Evolutionary conservation across 163 green algal genomes (phyloP), one percentile per base, ranked within the genome.

Genomic region (Scenedesmus sp.): DNA sequence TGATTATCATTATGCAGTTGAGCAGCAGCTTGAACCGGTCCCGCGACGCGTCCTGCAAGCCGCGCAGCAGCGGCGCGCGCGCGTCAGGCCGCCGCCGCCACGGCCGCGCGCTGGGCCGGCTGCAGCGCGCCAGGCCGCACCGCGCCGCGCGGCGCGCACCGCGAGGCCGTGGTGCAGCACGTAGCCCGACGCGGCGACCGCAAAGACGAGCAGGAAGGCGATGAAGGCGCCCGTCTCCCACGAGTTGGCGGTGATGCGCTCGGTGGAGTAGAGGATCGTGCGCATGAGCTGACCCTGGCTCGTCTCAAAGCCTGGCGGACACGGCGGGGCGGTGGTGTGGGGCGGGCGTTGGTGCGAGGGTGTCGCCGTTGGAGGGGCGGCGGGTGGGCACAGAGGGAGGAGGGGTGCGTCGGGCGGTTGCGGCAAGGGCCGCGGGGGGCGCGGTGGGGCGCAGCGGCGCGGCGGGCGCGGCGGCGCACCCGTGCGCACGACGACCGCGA

Each of bases 1-100:
- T 99, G 63, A 99, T 89, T 84, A 99, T 99, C 92, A 99, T 97
- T 70, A 95, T 89, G 88, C 96, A 99, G 84, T 98, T 98, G 31
- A 99, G 90, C 18, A 98, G 81, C 18, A 99, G 93, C 95, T 99
- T 98, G 90, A 98, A 99, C 66, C 94, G 89, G 75, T 90, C 91
- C 54, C 94, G 88, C 28, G 51, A 82, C 26, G 92, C 91, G 76
- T 99, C 92, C 89, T 97, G 88, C 60, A 33, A 26, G 6, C 45
- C 31, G 13, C 31, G 28, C 31, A 56, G 5, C 62, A 70, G 62
- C 62, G 34, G 62, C 62, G 54, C 34, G 45, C 17, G 31, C 11
- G 29, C 29, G 28, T 29, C 58, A 31, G 58, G 31, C 29, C 44
- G 28, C 31, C 47, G 28, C 10, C 29, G 53, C 53, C 29, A 17